Conservation (phyloP, 2,329 filamentous ascomycete species). For the Emmonsiellopsis sp. region DNA sequence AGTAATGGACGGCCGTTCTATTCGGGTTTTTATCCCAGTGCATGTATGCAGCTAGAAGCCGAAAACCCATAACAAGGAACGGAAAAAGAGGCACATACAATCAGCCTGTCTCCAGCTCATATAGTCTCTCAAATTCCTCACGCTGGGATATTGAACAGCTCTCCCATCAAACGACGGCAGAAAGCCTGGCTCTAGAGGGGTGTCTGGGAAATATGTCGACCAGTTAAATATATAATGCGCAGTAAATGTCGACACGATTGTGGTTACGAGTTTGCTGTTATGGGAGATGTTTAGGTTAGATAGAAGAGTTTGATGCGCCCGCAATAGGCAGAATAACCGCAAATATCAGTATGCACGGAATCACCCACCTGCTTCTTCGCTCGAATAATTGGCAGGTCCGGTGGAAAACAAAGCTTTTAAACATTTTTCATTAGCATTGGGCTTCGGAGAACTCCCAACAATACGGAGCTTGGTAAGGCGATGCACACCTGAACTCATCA, state of each 20-base stretch:
- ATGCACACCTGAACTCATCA: slow-evolving; percentile 63
- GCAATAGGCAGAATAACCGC: neutral
- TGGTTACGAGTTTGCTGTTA: slow-evolving; percentile 75
- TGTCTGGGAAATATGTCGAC: slow-evolving; percentile 64
- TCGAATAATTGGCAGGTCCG: slow-evolving; percentile 77
- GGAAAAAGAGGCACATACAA: slow-evolving; percentile 50
- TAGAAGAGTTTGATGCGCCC: neutral
- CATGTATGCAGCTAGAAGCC: too few species aligned
- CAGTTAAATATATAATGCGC: slow-evolving; percentile 80
- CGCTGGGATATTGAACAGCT: slow-evolving; percentile 78
- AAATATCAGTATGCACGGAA: neutral
- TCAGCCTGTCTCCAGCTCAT: slow-evolving; percentile 96
- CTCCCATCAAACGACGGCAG: slow-evolving; percentile 88
- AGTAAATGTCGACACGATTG: slow-evolving; percentile 86
- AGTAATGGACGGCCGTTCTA: too few species aligned
- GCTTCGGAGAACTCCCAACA: neutral
- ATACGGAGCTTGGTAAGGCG: neutral
- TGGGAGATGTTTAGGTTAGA: neutral
- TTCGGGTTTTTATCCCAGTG: too few species aligned
- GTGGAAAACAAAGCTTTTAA: slow-evolving; percentile 71
- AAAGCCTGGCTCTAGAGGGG: slow-evolving; percentile 55
- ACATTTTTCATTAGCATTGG: neutral
- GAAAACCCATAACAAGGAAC: neutral
- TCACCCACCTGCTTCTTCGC: slow-evolving; percentile 58
- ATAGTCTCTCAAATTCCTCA: slow-evolving; percentile 80